phyloP scores from a whole-genome alignment of 2,329 filamentous ascomycete genomes.

The Balansia obtecta region DNA sequence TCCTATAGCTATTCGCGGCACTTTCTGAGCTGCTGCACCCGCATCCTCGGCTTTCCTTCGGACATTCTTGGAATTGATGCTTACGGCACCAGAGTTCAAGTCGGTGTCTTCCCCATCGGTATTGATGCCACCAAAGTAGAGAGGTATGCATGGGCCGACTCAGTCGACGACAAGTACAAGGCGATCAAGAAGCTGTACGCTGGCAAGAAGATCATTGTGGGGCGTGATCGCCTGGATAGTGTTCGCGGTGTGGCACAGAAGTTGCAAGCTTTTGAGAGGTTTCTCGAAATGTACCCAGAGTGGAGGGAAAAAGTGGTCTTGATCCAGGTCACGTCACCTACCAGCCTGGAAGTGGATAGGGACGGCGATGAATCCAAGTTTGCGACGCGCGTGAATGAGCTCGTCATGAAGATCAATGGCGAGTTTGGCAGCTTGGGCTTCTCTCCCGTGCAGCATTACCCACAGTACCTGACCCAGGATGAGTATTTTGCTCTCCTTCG shows the following conservation, averaged over 20 bases:
- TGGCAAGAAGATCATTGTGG: constrained; percentile 92
- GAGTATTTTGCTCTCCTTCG: constrained; percentile 94
- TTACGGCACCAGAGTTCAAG: constrained; percentile 77
- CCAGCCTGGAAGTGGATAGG: constrained; percentile 63
- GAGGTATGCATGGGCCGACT: constrained; percentile 57
- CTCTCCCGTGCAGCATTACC: constrained; percentile 86
- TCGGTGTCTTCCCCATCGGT: constrained; percentile 89
- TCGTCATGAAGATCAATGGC: constrained; percentile 87
- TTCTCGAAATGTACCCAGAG: constrained; percentile 80
- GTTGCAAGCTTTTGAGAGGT: constrained; percentile 84
- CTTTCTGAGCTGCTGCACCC: constrained; percentile 87
- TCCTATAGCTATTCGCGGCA: constrained; percentile 91
- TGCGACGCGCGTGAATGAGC: constrained; percentile 76
- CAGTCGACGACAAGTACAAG: constrained; percentile 58
- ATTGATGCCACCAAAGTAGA: constrained; percentile 79
- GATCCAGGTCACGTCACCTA: constrained; percentile 89
- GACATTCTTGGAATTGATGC: constrained; percentile 77
- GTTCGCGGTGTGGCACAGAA: constrained; percentile 93
- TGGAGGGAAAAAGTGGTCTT: constrained; percentile 88
- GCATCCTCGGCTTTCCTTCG: constrained; percentile 81
- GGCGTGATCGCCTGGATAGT: constrained; percentile 84
- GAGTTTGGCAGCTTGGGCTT: constrained; percentile 78
- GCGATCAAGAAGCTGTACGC: constrained; percentile 65
- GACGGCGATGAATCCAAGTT: constrained; percentile 71
- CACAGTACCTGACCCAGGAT: constrained; percentile 77